A percentile compares a stretch with the other conserved stretches of the same genome.
Evolutionary conservation across 352 stramenopile genomes (phyloP).

Genomic region (Phytopythium sindhum): DNA sequence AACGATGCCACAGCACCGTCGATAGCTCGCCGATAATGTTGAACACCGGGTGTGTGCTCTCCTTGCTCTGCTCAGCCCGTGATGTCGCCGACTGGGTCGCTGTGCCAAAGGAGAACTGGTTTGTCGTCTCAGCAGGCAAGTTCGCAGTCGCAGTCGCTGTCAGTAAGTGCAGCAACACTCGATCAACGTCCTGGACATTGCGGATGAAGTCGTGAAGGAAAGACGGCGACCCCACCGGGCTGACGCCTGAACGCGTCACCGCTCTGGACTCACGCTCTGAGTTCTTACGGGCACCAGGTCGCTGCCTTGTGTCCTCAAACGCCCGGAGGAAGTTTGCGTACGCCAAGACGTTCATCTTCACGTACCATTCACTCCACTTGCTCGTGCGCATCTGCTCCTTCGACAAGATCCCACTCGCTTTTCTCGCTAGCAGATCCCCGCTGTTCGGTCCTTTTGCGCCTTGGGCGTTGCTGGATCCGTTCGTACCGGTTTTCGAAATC

Average conservation of each 20-base stretch:
- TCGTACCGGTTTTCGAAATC: neutral
- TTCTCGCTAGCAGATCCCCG: constrained; percentile 10
- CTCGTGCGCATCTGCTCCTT: constrained; percentile 36
- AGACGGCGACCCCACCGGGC: constrained; percentile 29
- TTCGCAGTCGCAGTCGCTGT: constrained; percentile 53
- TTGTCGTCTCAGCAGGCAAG: constrained; percentile 14
- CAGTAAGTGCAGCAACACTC: constrained; percentile 81
- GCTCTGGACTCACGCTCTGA: constrained; percentile 7
- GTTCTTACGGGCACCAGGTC: constrained; percentile 8
- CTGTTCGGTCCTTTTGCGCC: constrained; percentile 13
- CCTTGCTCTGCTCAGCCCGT: constrained; percentile 27
- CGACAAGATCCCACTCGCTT: constrained; percentile 25
- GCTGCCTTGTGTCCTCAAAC: constrained; percentile 67
- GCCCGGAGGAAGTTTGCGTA: constrained; percentile 78
- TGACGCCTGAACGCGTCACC: neutral
- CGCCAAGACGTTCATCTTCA: constrained; percentile 84
- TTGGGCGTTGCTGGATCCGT: constrained; percentile 20
- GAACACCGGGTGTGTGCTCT: constrained; percentile 81
- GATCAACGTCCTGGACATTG: constrained; percentile 85
- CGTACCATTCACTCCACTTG: constrained; percentile 75
- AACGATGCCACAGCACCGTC: constrained; percentile 86
- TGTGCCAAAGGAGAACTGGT: constrained; percentile 73
- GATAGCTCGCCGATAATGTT: constrained; percentile 87
- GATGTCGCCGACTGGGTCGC: constrained; percentile 27
- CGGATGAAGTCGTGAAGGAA: constrained; percentile 79